Percentiles rank a stretch among this genome's conserved stretches.
Conservation (phyloP, 495 filamentous ascomycete species). For the Penicillium antarcticum region DNA sequence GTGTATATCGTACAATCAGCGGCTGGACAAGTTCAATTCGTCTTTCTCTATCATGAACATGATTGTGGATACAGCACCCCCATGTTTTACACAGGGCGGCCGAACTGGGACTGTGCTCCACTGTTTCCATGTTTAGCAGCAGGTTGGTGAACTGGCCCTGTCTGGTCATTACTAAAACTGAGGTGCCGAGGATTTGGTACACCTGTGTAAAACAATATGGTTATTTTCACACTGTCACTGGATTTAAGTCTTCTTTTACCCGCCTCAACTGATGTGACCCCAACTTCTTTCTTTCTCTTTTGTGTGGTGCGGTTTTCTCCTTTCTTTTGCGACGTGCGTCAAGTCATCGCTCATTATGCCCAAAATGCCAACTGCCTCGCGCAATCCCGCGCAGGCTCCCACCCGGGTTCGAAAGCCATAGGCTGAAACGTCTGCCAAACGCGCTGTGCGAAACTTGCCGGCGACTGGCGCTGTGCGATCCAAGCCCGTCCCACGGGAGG, state of each 20-base stretch:
- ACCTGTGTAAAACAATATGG: not conserved
- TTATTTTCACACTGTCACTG: not conserved
- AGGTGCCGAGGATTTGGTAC: not conserved
- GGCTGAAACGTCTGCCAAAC: not conserved
- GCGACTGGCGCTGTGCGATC: not conserved
- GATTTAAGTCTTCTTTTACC: constrained; percentile 1
- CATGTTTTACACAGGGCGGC: not conserved
- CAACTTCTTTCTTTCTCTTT: not conserved
- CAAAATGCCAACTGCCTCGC: not conserved
- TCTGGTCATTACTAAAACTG: not conserved
- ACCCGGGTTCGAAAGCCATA: not conserved
- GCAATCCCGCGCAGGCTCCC: not conserved
- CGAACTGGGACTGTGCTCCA: not conserved
- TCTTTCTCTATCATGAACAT: not conserved
- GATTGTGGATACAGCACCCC: not conserved
- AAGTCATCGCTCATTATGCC: not conserved
- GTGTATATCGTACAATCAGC: not conserved
- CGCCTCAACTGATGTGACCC: not conserved
- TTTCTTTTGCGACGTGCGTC: not conserved
- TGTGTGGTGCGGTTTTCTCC: not conserved
- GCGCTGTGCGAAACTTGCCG: not conserved
- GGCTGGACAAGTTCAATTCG: not conserved
- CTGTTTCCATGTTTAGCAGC: not conserved
- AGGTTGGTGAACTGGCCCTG: not conserved
- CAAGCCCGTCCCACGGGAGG: not conserved